phyloP scores from a whole-genome alignment of 768 basidiomycete species.

The Collybia sordida region DNA sequence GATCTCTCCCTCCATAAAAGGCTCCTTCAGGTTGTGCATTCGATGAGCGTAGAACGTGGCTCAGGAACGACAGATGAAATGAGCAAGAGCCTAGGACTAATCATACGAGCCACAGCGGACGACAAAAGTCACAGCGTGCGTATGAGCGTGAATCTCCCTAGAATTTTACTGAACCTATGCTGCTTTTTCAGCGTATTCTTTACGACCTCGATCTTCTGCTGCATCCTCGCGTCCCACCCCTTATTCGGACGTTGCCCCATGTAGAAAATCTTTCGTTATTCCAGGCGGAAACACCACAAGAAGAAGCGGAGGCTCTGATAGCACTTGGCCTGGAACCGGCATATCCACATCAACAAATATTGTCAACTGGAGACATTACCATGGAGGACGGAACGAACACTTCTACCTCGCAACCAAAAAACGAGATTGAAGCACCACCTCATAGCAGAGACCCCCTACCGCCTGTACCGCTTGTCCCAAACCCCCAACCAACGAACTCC shows the following conservation, averaged over 20 bases:
- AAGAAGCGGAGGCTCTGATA: constrained; percentile 52
- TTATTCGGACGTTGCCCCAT: constrained; percentile 65
- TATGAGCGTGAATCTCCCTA: neutral
- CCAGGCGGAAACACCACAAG: constrained; percentile 59
- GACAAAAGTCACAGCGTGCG: constrained; percentile 15
- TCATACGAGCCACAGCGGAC: constrained; percentile 30
- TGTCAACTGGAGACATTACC: constrained; percentile 18
- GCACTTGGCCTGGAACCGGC: constrained; percentile 34
- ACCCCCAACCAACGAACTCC: neutral
- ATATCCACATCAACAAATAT: constrained; percentile 2
- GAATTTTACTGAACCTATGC: neutral
- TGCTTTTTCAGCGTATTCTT: constrained; percentile 18
- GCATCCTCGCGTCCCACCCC: constrained; percentile 79
- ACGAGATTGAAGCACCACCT: neutral
- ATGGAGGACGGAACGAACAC: constrained; percentile 21
- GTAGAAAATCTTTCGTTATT: constrained; percentile 63
- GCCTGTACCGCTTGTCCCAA: neutral
- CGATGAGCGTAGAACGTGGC: constrained; percentile 45
- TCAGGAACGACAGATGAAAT: constrained; percentile 57
- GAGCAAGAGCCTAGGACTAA: constrained; percentile 60
- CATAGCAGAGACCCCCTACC: neutral
- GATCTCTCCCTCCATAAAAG: constrained; percentile 47
- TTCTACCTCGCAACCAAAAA: neutral
- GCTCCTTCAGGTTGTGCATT: constrained; percentile 46
- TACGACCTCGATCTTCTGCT: constrained; percentile 59